Base-by-base conservation (phyloP, 2,329 filamentous ascomycete species). In the Chaetomiaceae sp. region DNA sequence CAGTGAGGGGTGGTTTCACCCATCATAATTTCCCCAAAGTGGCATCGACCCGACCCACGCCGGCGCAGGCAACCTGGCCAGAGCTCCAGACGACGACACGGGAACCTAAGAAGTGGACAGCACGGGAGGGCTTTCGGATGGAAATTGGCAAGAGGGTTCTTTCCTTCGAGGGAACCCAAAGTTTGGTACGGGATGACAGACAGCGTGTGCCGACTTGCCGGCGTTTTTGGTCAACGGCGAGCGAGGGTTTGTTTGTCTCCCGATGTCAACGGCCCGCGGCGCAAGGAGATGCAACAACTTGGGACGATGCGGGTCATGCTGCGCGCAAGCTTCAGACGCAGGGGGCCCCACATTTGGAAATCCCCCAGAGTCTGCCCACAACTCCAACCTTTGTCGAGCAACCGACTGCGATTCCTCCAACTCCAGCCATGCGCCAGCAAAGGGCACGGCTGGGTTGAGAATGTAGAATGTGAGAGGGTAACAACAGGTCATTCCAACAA, bases 11-110 rank as follows among this genome's bases (percentile, higher is more conserved):
- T 46, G 33, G 19, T 48, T 36, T n/a, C 37, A 45, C 55, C 39
- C 54, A 62, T 60, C 59, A 54, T 53, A 60, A 58, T 63, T 61
- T 60, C 54, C 54, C 58, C 53, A 56, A 56, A 60, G 56, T 59
- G 58, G 47, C 50, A 57, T 60, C 47, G 57, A 39, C 52, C 60
- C 56, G 51, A 31, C 14, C 4, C 9, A 12, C 27, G 27, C 9
- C 27, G 8, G 3, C 27, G n/a, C 17, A 44, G 4, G 19, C 11
- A 34, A 46, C 27, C 36, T 49, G 53, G 51, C 44, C 53, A 49
- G 46, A 54, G 46, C 39, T 47, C 39, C 39, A 31, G 22, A 27
- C 25, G 17, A 36, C 33, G 33, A 22, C 7, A 34, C 33, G 40
- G 49, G 36, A 46, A n/a, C n/a, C n/a, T n/a, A n/a, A 46, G 19